Evolutionary conservation across 2,329 filamentous ascomycete genomes (phyloP), one percentile per base, ranked within the genome.

Genomic region (Clarireedia homoeocarpa): DNA sequence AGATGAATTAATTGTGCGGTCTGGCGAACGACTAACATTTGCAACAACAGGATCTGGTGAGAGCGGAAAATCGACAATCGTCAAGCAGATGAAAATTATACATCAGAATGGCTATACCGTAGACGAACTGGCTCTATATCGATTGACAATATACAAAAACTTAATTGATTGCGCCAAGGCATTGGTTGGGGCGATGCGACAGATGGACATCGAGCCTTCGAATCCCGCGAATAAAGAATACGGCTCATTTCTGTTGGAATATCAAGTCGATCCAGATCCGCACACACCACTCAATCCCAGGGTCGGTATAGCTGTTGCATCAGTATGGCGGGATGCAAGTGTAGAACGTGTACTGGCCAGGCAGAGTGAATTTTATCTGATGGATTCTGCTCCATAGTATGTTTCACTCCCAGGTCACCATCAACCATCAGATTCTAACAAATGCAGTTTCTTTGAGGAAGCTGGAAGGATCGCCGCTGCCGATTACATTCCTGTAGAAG

Each of bases 81-180:
- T 99, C 65, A 99, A 99, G 74, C 94, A 99, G 79, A 99, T 99
- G 94, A 99, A 97, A 75, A 99, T 99, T 66, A 97, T 99, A 69
- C 94, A 99, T 70, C 87, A 97, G 67, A 96, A 96, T 74, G 94
- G 94, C 59, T 99, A 99, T 74, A 91, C 89, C 10, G 84, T 90
- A 64, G 92, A 97, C 67, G 94, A 99, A 73, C 80, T 97, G 50
- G 88, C 88, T 67, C 86, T 96, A 70, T 97, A 97, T 76, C 88
- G 94, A 58, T 83, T 95, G 60, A 97, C 94, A 36, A 91, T 99
- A 59, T 99, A 95, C 78, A 99, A 99, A 75, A 99, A 99, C 71
- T 79, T 99, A 58, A 82, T 97, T 65, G 94, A 99, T 74, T 99
- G 94, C 77, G 89, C 91, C 64, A 97, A 96, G 71, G 88, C 91